Base-by-base conservation (phyloP, 108 stramenopile genomes). In the Pseudonitzschia multiseries region DNA sequence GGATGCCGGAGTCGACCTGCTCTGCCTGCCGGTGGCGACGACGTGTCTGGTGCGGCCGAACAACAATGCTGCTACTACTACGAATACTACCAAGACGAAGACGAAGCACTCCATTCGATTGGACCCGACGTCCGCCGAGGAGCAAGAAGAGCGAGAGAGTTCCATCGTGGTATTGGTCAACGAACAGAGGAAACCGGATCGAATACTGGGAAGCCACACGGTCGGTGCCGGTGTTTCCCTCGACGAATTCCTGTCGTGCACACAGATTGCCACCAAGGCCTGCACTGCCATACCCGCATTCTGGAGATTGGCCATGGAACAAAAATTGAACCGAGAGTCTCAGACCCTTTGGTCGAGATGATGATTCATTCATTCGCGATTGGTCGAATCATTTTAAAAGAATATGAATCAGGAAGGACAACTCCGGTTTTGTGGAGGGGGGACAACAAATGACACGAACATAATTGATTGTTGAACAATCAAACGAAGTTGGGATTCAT, bases 1-100 rank as follows among this genome's bases (percentile, higher is more conserved):
- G 87, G 92, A 96, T 78, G 94, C 94, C 13, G 89, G 89, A 4
- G 77, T 96, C 36, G 87, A 86, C 13, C 84, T 96, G 84, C 80
- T 81, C 14, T 80, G 80, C 44, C 33, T 96, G n/a, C 92, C 94
- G 15, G 81, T 93, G 21, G 91, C 91, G 8, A 78, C 86, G 27
- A 92, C 91, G 12, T 94, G 89, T 76, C 74, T 87, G 44, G 74
- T 89, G 0, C 33, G 0, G 12, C 36, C 12, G 26, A 69, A 28
- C 22, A 44, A 15, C 0, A 43, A 10, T 22, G 31, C 9, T 54
- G 31, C 20, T 24, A 62, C 20, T 17, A 10, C 46, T 8, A 48
- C 46, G 18, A 48, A 14, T 10, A 10, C 46, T 10, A 2, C 46
- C 1, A 48, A 5, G 18, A 40, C 50, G 0, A 51, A 29, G 17